Conservation (phyloP, 192 early-diverging fungal species). For the Backusella australiensis region DNA sequence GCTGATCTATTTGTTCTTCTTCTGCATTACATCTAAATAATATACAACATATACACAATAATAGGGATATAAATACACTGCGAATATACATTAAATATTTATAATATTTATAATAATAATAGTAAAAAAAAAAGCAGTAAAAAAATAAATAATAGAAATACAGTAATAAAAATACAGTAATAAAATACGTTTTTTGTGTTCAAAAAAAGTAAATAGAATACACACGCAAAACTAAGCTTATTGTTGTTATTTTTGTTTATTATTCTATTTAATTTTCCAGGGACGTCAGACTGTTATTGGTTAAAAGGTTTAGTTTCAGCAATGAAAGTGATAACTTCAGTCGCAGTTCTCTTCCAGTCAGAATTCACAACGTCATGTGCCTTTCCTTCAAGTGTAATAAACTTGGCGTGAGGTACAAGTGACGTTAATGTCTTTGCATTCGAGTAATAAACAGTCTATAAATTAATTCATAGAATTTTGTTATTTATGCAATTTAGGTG, state of each 20-base stretch:
- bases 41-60: constrained; percentile 5
- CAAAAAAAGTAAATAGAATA: not conserved
- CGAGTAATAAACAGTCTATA: constrained; percentile 31
- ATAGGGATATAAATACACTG: constrained; percentile 5
- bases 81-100: constrained; percentile 9
- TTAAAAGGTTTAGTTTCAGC: not conserved
- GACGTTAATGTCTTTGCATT: constrained; percentile 9
- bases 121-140: not conserved
- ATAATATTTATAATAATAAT: not conserved
- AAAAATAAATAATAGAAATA: not conserved
- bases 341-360: constrained; percentile 4
- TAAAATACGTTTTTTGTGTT: not conserved
- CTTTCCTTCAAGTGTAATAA: constrained; percentile 16
- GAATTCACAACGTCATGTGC: constrained; percentile 35
- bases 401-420: constrained; percentile 24
- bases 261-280: constrained; percentile 10
- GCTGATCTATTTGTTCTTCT: not conserved
- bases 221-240: no score
- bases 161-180: not conserved
- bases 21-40: constrained; percentile 3
- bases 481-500: not conserved
- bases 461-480: not conserved
- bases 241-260: not conserved
- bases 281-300: not conserved
- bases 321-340: constrained; percentile 17